These are phyloP conservation scores for Pulicaria dysenterica DNA, from an alignment of 129 eudicot species.

Conservation along the genomic window DNA sequence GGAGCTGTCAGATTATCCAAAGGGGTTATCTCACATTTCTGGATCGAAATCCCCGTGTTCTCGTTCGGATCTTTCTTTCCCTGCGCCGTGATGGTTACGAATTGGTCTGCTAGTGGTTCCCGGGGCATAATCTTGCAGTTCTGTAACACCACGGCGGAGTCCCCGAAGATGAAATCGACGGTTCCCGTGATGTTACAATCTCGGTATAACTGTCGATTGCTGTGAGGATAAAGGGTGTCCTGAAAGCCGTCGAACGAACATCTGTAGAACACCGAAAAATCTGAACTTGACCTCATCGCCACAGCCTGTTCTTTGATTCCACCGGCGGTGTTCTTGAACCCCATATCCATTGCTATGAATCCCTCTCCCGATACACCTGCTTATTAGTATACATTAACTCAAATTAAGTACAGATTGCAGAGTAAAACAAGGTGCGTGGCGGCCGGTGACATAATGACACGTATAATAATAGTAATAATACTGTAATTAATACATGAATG, in stretches of 20 bases:
- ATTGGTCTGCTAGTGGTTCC: constrained; percentile 47
- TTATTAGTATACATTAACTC: too few relatives aligned
- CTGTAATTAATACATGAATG: too few relatives aligned
- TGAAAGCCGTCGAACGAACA: constrained; percentile 65
- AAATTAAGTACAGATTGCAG: too few relatives aligned
- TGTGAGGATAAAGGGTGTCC: constrained; percentile 75
- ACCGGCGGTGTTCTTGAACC: constrained; percentile 75
- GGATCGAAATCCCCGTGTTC: constrained; percentile 58
- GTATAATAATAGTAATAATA: too few relatives aligned
- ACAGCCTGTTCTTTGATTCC: constrained; percentile 72
- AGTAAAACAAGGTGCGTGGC: too few relatives aligned
- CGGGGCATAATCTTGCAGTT: constrained; percentile 58
- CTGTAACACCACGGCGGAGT: constrained; percentile 65
- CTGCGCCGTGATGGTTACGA: constrained; percentile 70
- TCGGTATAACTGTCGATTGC: constrained; percentile 72
- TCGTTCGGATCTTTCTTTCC: constrained; percentile 66
- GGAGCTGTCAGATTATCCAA: constrained; percentile 45
- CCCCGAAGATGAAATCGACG: constrained; percentile 77
- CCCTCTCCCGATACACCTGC: constrained; percentile 52
- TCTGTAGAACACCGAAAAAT: constrained; percentile 51
- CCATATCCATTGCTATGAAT: constrained; percentile 66
- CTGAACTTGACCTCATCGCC: constrained; percentile 72
- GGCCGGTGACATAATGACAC: too few relatives aligned
- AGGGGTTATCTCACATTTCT: constrained; percentile 44
- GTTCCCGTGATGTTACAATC: constrained; percentile 71